Percentiles rank a stretch among this genome's conserved stretches.
Evolutionary conservation across 2,329 filamentous ascomycete species (phyloP).

Genomic region (Epichloe amarillans): DNA sequence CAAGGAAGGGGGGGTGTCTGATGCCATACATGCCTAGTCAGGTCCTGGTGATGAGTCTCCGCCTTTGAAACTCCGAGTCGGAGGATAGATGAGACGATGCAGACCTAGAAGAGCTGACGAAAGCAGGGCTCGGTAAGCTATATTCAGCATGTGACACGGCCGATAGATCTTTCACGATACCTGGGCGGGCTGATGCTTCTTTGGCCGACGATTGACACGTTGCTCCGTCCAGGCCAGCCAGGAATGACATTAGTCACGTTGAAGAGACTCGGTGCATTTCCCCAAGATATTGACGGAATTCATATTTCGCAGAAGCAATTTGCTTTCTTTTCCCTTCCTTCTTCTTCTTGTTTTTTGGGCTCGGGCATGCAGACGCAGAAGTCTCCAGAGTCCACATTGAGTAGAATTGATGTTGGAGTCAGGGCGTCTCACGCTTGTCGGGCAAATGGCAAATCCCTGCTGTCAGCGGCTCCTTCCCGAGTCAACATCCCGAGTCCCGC

Average conservation of each 20-base stretch:
- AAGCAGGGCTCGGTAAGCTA: neutral
- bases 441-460: constrained; percentile 1
- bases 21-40: neutral
- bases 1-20: neutral
- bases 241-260: no score
- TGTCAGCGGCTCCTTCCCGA: constrained; percentile 1
- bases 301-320: no score
- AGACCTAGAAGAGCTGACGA: neutral
- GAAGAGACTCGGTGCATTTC: no score
- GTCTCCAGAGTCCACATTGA: no score
- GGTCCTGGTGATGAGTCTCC: no score
- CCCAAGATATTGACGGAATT: no score
- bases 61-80: no score
- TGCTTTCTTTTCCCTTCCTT: no score
- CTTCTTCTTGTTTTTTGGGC: no score
- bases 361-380: no score
- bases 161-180: neutral
- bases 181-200: neutral
- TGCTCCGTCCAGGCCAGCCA: no score
- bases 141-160: neutral
- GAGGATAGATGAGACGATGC: neutral
- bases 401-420: neutral
- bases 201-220: neutral
- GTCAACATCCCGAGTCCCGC: neutral
- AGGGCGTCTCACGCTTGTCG: constrained; percentile 1